Conservation (phyloP, 2,329 filamentous ascomycete genomes). For the Dactylonectria estremocensis region DNA sequence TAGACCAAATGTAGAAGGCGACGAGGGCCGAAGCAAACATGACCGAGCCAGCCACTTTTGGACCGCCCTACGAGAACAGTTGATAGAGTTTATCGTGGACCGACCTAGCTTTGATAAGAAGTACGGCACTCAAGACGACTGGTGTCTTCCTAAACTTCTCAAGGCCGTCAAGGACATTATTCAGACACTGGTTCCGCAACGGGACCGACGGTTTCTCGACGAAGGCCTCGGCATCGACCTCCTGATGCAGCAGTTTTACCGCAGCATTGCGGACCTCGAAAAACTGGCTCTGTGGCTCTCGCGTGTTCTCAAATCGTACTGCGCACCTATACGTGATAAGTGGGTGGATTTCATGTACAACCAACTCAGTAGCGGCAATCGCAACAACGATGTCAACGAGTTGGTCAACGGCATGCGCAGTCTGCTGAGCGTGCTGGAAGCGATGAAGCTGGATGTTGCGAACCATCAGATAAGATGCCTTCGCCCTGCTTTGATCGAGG, state of each 20-base stretch:
- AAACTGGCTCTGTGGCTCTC: constrained; percentile 89
- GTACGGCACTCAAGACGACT: constrained; percentile 65
- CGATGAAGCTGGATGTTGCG: constrained; percentile 97
- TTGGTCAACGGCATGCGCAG: constrained; percentile 86
- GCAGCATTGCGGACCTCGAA: constrained; percentile 87
- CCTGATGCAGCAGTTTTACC: constrained; percentile 92
- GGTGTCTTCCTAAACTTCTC: constrained; percentile 84
- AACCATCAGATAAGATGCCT: constrained; percentile 97
- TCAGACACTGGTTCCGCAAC: constrained; percentile 88
- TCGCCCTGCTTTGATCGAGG: constrained; percentile 87
- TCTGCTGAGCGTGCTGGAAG: constrained; percentile 88
- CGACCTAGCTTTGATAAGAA: constrained; percentile 65
- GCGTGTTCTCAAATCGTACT: constrained; percentile 89
- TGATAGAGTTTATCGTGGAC: constrained; percentile 67
- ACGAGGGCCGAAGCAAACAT: constrained; percentile 86
- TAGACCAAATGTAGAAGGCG: constrained; percentile 88
- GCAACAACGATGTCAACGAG: constrained; percentile 76
- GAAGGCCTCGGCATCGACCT: constrained; percentile 89
- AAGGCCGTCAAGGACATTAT: constrained; percentile 89
- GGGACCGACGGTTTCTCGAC: constrained; percentile 84
- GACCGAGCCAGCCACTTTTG: constrained; percentile 87
- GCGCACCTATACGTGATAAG: constrained; percentile 94
- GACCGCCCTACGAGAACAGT: constrained; percentile 73
- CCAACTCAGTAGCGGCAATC: constrained; percentile 82
- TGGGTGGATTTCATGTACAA: constrained; percentile 93